Evolutionary conservation across 1,284 basidiomycete species (phyloP).

Genomic region (Trichosporon asahii): DNA sequence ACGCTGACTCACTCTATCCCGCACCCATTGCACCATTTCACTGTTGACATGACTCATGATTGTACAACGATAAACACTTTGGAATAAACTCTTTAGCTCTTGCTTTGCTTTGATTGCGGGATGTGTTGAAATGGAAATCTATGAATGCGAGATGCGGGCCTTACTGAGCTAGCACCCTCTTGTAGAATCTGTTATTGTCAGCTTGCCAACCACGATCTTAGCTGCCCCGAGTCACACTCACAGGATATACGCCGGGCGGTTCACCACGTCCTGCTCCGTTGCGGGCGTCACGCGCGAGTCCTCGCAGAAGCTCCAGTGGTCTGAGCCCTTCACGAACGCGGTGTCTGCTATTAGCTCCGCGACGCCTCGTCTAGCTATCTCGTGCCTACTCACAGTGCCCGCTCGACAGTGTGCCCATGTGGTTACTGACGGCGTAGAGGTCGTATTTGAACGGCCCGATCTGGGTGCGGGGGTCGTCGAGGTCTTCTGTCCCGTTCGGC

Average conservation of each 20-base stretch:
- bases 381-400: conserved; percentile 74
- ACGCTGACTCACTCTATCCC: no score
- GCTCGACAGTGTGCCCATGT: conserved; percentile 82
- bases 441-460: conserved; percentile 82
- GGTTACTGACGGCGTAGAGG: conserved; percentile 85
- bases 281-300: conserved; percentile 71
- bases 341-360: conserved; percentile 63
- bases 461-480: conserved; percentile 73
- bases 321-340: conserved; percentile 66
- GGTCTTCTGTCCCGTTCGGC: conserved; percentile 57
- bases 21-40: not conserved
- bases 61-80: not conserved
- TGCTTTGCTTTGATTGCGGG: not conserved
- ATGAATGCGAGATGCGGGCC: not conserved
- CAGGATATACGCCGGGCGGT: conserved; percentile 77
- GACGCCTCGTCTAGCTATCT: not conserved
- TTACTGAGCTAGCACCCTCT: conserved; percentile 36
- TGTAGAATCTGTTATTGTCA: conserved; percentile 42
- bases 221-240: conserved; percentile 49
- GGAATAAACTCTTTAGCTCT: not conserved
- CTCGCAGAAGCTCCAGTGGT: conserved; percentile 82
- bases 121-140: not conserved
- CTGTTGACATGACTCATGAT: not conserved
- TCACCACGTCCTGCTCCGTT: conserved; percentile 72
- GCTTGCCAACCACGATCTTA: not conserved